These are phyloP conservation scores for Pelagophyceae sp. DNA, from an alignment of 352 stramenopile species.

Conservation along the genomic window DNA sequence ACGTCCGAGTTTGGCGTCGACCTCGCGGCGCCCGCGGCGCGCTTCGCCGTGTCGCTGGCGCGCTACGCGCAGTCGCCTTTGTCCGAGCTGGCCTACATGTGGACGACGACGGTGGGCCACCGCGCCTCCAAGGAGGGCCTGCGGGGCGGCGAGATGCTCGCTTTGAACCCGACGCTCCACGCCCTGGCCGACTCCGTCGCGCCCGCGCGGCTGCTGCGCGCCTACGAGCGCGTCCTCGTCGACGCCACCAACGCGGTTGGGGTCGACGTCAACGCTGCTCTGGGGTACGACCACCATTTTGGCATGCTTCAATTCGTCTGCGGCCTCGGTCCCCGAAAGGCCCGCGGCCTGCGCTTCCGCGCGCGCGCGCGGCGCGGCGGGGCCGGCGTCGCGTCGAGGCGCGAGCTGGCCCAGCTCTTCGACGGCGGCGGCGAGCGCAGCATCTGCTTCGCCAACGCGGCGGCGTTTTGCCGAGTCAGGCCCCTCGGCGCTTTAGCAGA, in stretches of 20 bases:
- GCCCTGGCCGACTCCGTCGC: conserved; percentile 54
- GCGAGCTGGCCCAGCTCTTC: conserved; percentile 6
- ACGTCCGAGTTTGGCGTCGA: conserved; percentile 51
- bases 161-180: conserved; percentile 63
- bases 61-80: conserved; percentile 59
- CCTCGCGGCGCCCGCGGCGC: conserved; percentile 50
- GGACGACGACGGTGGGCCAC: conserved; percentile 48
- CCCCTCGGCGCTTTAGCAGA: conserved; percentile 40
- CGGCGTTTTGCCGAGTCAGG: conserved; percentile 55
- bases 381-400: conserved; percentile 37
- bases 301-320: conserved; percentile 58
- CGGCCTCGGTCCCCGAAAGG: conserved; percentile 63
- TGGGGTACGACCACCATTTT: conserved; percentile 50
- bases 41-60: conserved; percentile 51
- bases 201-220: conserved; percentile 45
- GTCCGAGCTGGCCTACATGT: conserved; percentile 55
- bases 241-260: conserved; percentile 49
- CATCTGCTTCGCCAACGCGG: conserved; percentile 60
- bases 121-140: not conserved
- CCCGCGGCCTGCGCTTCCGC: conserved; percentile 47
- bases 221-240: conserved; percentile 56
- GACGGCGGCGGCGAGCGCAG: conserved; percentile 20
- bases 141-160: conserved; percentile 26
- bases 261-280: conserved; percentile 56
- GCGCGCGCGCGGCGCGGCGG: conserved; percentile 40